Evolutionary conservation across 352 stramenopile genomes (phyloP), one percentile per base, ranked within the genome.

Genomic region (Pythium apleroticum): DNA sequence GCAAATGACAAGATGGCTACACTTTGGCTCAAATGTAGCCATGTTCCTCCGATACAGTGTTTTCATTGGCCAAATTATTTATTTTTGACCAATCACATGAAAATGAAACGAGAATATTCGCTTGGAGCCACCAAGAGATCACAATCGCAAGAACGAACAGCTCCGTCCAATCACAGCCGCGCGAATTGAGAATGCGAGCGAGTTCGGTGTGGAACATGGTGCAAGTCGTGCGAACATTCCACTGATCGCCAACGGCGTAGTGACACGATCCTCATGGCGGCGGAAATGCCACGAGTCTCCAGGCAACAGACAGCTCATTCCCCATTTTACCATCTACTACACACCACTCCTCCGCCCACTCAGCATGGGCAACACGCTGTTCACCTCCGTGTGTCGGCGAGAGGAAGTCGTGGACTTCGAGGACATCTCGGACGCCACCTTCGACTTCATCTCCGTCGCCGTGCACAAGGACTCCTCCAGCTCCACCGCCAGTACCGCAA

Each of bases 381-480:
- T 76, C 59, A 66, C 68, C 28, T 66, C 63, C 30, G 52, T 71
- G 12, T 73, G 65, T 28, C 65, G 62, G 30, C 65, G 61, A 46
- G 57, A 73, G 22, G 67, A 71, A 35, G 20, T 35, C 39, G 46
- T 73, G 27, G 70, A 76, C 53, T 68, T 76, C 50, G 70, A 76
- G 62, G 70, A 76, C 50, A 68, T 76, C 50, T 71, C 61, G 31
- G 70, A 76, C 50, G 70, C 60, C n/a, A 73, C 62, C 19, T 73
- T 76, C 48, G 70, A 73, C 52, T 76, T 74, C 57, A 76, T 76
- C 41, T 66, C 70, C 19, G 70, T 76, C 31, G 61, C 68, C 31
- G 55, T 75, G 37, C 60, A 69, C 55, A 61, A 59, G 41, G 63
- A 69, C 27, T 17, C 48, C 17, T 37, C 52, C 52, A 48, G 25